A percentile compares a stretch with the other conserved stretches of the same genome.
These are phyloP conservation scores for Populus davidiana DNA, from an alignment of 345 rosid genomes.

Conservation along the genomic window DNA sequence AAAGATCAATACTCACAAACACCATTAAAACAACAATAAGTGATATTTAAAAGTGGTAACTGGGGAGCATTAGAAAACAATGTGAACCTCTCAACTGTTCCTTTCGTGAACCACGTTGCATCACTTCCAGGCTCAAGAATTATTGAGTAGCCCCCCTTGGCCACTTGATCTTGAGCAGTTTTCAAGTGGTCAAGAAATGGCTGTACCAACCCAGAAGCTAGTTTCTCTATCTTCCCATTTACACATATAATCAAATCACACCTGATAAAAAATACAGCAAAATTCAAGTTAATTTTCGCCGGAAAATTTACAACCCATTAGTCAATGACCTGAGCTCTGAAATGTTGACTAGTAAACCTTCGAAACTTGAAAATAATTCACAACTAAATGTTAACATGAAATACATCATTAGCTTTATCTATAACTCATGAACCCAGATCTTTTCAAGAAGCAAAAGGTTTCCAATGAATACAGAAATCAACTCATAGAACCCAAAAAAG, in stretches of 20 bases:
- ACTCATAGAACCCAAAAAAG: background rate
- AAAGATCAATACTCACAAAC: background rate
- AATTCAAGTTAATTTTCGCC: background rate
- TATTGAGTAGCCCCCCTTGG: slow-evolving; percentile 89
- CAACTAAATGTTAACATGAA: background rate
- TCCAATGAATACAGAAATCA: background rate
- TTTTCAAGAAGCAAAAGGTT: background rate
- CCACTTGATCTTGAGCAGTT: slow-evolving; percentile 75
- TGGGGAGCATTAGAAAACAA: background rate
- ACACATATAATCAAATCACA: slow-evolving; percentile 81
- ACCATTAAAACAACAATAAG: background rate
- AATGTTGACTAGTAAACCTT: background rate
- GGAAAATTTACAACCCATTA: background rate
- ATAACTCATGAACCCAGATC: background rate
- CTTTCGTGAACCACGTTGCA: slow-evolving; percentile 85
- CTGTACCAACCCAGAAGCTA: slow-evolving; percentile 84
- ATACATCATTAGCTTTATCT: background rate
- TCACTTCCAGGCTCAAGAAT: slow-evolving; percentile 49
- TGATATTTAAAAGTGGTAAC: background rate
- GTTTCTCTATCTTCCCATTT: slow-evolving; percentile 74
- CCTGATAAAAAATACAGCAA: slow-evolving; percentile 36
- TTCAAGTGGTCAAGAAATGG: slow-evolving; percentile 90
- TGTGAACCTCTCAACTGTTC: slow-evolving; percentile 68
- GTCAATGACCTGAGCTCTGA: background rate
- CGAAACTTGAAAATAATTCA: background rate